phyloP scores from a whole-genome alignment of 75 land plant genomes.

The Pinus tabuliformis region DNA sequence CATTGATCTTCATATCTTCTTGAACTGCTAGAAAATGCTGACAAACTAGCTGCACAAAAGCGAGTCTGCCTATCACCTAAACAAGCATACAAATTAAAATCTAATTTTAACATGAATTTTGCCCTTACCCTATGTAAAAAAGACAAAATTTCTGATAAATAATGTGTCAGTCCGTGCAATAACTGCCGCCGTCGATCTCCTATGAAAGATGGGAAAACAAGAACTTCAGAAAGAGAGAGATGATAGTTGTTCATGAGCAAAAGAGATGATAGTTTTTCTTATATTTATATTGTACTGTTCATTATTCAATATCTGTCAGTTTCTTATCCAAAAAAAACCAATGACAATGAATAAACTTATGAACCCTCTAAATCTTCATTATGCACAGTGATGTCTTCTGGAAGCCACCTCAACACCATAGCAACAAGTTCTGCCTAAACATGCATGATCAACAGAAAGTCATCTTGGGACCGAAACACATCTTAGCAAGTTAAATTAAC shows the following conservation, averaged over 20 bases:
- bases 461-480: neutral
- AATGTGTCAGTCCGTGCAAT: conserved; percentile 76
- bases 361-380: conserved; percentile 99
- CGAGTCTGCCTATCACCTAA: neutral
- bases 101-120: neutral
- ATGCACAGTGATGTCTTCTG: conserved; percentile 97
- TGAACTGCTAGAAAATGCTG: conserved; percentile 76
- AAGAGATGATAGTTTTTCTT: neutral
- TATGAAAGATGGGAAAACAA: conserved; percentile 16
- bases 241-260: neutral
- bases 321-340: neutral
- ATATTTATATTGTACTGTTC: neutral
- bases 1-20: conserved; percentile 41
- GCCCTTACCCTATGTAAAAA: conserved; percentile 66
- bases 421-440: conserved; percentile 91
- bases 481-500: neutral
- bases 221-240: neutral
- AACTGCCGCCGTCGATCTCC: conserved; percentile 87
- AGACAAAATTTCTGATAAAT: conserved; percentile 77
- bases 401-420: conserved; percentile 98
- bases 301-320: neutral
- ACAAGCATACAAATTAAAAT: neutral
- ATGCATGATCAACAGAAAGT: neutral
- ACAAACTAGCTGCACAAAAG: conserved; percentile 61
- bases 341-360: neutral